Percentiles rank a stretch among this genome's conserved stretches.
These are phyloP conservation scores for Cercospora brassicicola DNA, from an alignment of 2,329 filamentous ascomycete species.

Conservation along the genomic window DNA sequence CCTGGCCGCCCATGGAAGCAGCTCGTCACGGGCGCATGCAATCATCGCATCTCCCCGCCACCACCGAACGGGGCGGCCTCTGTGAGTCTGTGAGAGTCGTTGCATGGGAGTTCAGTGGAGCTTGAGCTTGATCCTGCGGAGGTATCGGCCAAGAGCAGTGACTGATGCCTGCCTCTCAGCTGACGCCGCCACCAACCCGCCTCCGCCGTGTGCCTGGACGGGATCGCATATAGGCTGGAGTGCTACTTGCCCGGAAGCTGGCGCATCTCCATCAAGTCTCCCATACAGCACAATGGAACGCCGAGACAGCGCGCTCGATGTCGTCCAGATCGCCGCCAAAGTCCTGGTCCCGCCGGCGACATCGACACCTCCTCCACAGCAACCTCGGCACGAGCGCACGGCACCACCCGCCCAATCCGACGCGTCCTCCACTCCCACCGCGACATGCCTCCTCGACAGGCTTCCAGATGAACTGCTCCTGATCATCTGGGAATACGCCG, in stretches of 20 bases:
- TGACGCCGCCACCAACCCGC: conserved; percentile 11
- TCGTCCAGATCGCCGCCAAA: not conserved
- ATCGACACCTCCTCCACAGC: not conserved
- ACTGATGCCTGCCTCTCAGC: conserved; percentile 8
- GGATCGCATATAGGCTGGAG: not conserved
- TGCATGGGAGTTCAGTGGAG: not conserved
- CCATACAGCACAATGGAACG: not conserved
- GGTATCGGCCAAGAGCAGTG: not conserved
- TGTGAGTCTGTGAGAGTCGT: not conserved
- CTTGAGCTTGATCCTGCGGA: conserved; percentile 6
- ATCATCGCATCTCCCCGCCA: not conserved
- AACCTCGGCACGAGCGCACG: not conserved
- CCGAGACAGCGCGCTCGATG: conserved; percentile 10
- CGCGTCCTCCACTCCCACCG: not conserved
- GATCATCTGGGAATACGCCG: conserved; percentile 28
- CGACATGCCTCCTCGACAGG: not conserved
- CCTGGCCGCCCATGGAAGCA: not conserved
- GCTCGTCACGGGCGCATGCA: not conserved
- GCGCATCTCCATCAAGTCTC: not conserved
- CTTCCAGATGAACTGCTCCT: conserved; percentile 25
- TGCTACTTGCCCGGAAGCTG: not conserved
- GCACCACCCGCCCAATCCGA: not conserved
- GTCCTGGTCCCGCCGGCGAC: not conserved
- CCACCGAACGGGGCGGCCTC: not conserved
- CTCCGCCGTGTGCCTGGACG: not conserved